Percentiles rank a stretch among this genome's conserved stretches.
These are phyloP conservation scores for Penicillium sp. DNA, from an alignment of 2,329 filamentous ascomycete genomes.

Conservation along the genomic window DNA sequence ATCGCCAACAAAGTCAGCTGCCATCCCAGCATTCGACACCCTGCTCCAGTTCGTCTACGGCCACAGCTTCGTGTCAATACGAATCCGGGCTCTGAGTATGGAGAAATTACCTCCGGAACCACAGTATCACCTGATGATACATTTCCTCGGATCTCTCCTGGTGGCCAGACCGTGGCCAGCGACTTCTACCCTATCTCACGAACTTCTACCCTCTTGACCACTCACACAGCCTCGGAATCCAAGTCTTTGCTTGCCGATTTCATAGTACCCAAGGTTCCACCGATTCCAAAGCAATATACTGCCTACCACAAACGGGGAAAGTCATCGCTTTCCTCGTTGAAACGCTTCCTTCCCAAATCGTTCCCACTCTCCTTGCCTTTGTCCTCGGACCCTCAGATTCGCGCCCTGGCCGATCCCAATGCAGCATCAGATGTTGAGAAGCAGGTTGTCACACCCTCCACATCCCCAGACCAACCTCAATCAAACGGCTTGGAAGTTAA, in stretches of 20 bases:
- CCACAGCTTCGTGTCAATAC: slow-evolving; percentile 38
- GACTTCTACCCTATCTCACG: slow-evolving; percentile 31
- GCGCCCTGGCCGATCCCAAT: slow-evolving; percentile 36
- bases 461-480: slow-evolving; percentile 8
- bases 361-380: slow-evolving; percentile 35
- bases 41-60: slow-evolving; percentile 32
- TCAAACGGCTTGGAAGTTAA: neutral
- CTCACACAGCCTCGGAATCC: slow-evolving; percentile 23
- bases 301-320: slow-evolving; percentile 34
- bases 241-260: slow-evolving; percentile 27
- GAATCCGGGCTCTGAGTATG: slow-evolving; percentile 30
- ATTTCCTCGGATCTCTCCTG: slow-evolving; percentile 18
- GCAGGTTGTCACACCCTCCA: slow-evolving; percentile 24
- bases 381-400: slow-evolving; percentile 43
- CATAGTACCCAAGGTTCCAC: slow-evolving; percentile 27
- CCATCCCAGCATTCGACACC: slow-evolving; percentile 37
- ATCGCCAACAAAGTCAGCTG: slow-evolving; percentile 32
- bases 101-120: slow-evolving; percentile 36
- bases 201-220: slow-evolving; percentile 35
- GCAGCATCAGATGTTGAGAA: slow-evolving; percentile 33
- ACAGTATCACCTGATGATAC: slow-evolving; percentile 30
- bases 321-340: slow-evolving; percentile 41
- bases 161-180: slow-evolving; percentile 22
- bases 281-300: slow-evolving; percentile 20
- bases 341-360: slow-evolving; percentile 37